Conservation (phyloP, 306 rosid genomes). For the Canavalia ensiformis region DNA sequence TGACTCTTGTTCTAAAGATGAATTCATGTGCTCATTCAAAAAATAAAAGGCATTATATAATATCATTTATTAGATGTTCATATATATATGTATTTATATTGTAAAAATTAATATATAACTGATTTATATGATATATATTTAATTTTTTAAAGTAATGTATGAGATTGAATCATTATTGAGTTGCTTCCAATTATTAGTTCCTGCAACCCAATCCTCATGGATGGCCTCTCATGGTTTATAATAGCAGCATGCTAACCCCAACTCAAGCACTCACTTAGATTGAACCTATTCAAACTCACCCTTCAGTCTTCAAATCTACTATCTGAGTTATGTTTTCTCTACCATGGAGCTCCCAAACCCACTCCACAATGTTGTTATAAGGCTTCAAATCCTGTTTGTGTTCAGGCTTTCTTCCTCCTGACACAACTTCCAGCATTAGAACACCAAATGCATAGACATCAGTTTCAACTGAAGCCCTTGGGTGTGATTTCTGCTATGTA, state of each 20-base stretch:
- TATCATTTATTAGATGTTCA: constrained; percentile 14
- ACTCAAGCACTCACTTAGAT: constrained; percentile 26
- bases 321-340: background rate
- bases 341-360: constrained; percentile 17
- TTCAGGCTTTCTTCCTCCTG: background rate
- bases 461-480: constrained; percentile 18
- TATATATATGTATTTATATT: too few species aligned
- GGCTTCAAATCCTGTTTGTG: background rate
- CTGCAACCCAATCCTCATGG: constrained; percentile 2
- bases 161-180: background rate
- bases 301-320: background rate
- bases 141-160: too few species aligned
- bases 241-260: constrained; percentile 15
- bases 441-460: constrained; percentile 29
- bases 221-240: constrained; percentile 25
- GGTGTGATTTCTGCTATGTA: constrained; percentile 22
- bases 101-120: too few species aligned
- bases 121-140: too few species aligned
- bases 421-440: constrained; percentile 8
- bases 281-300: constrained; percentile 19
- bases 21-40: constrained; percentile 53
- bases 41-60: background rate
- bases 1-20: constrained; percentile 62
- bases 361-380: background rate
- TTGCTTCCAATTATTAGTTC: background rate